These are phyloP conservation scores for Anacardium occidentale DNA, from an alignment of 345 rosid species.

Conservation along the genomic window DNA sequence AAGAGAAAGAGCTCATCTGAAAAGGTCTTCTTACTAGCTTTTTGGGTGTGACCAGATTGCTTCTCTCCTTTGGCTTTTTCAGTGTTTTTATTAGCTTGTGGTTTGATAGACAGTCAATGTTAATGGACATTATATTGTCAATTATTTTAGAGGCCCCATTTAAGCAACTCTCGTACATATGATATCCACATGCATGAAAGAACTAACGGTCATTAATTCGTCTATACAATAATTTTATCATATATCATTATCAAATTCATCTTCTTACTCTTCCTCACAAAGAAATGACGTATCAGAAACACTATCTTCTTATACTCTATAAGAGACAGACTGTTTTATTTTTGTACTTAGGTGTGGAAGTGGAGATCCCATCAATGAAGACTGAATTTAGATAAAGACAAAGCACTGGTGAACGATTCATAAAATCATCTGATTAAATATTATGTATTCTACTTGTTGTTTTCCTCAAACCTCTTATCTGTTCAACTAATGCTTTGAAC, in stretches of 20 bases:
- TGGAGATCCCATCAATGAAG: not conserved
- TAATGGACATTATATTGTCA: slow-evolving; percentile 25
- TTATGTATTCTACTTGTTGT: not conserved
- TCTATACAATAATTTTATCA: not conserved
- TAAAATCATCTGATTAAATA: not conserved
- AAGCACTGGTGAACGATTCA: not conserved
- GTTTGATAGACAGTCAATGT: slow-evolving; percentile 30
- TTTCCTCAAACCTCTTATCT: slow-evolving; percentile 5
- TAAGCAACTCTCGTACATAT: slow-evolving; percentile 30
- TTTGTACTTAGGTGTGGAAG: not conserved
- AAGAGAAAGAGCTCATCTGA: slow-evolving; percentile 31
- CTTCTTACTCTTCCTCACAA: not conserved
- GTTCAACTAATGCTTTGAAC: slow-evolving; percentile 3
- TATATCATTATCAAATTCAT: not conserved
- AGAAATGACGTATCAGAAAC: not conserved
- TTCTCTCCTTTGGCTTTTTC: slow-evolving; percentile 36
- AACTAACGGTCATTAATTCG: slow-evolving; percentile 21
- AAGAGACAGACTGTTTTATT: not conserved
- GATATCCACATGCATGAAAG: slow-evolving; percentile 29
- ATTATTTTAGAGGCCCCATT: slow-evolving; percentile 28
- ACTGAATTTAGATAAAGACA: slow-evolving; percentile 6
- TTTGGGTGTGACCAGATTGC: slow-evolving; percentile 13
- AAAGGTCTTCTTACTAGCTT: slow-evolving; percentile 39
- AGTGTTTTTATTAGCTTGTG: slow-evolving; percentile 30
- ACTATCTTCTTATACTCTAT: not conserved